Conservation (phyloP, 129 eudicot genomes). For the Chrysanthemum makinoi region DNA sequence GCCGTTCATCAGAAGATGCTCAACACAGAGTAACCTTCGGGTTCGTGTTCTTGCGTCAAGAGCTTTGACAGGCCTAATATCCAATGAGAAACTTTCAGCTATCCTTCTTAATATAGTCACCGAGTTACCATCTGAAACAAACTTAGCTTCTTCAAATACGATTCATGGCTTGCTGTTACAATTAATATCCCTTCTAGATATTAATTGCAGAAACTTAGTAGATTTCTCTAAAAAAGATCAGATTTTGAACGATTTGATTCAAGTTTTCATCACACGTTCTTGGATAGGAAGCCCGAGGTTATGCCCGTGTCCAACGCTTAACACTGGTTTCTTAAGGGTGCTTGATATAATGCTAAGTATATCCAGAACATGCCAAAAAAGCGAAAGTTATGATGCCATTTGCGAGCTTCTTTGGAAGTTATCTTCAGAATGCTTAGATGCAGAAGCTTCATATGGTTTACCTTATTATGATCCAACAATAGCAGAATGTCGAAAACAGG, state of each 20-base stretch:
- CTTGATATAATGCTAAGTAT: constrained; percentile 83
- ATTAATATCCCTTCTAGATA: constrained; percentile 70
- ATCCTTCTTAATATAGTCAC: constrained; percentile 58
- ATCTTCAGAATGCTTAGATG: constrained; percentile 62
- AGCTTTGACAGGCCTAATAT: constrained; percentile 73
- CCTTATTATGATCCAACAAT: constrained; percentile 69
- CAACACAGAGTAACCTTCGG: constrained; percentile 84
- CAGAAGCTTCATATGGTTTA: constrained; percentile 39
- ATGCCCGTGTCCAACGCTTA: constrained; percentile 66
- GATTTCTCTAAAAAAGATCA: constrained; percentile 55
- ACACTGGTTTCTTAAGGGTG: constrained; percentile 54
- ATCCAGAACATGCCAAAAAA: constrained; percentile 52
- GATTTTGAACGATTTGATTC: constrained; percentile 58
- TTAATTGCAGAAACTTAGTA: constrained; percentile 65
- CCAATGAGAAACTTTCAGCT: constrained; percentile 76
- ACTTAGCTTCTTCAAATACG: constrained; percentile 52
- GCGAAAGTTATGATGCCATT: constrained; percentile 44
- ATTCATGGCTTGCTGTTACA: constrained; percentile 85
- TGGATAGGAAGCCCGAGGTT: constrained; percentile 63
- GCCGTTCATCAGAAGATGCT: constrained; percentile 88
- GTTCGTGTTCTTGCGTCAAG: constrained; percentile 93
- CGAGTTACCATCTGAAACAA: constrained; percentile 52
- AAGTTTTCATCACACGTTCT: constrained; percentile 46
- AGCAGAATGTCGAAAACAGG: constrained; percentile 85
- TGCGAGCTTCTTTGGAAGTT: constrained; percentile 63